Base-by-base conservation (phyloP, 495 filamentous ascomycete genomes). In the Hyaloscypha hepaticicola region DNA sequence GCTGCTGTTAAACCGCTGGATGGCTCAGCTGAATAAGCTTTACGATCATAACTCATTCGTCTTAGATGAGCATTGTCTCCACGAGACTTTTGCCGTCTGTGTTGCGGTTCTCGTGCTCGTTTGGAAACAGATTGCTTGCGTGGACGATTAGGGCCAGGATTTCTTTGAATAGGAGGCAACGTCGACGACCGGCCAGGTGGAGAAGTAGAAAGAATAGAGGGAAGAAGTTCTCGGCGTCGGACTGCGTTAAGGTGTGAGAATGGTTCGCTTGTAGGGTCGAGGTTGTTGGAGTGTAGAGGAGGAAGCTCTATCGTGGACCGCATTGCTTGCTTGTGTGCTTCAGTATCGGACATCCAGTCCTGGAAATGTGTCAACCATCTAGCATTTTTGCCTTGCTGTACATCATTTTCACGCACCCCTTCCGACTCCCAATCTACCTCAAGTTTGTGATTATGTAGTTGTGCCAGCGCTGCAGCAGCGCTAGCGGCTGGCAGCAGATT, bases 131-230 rank as follows among this genome's bases (percentile, higher is more conserved):
- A 96, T 25, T 88, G 88, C 72, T 96, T 97, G 70, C 93, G 86
- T 27, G 91, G 87, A 53, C 92, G 82, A 58, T 80, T 82, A 28
- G 85, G 78, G 2, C 58, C 60, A 5, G 61, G 38, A 63, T 90
- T 78, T 60, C 90, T 80, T 68, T 93, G 89, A 34, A 92, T 83
- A 0, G 91, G 92, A 51, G 93, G 92, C 14, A 96, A 81, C 1
- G 92, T 96, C 2, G 91, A 91, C 7, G 91, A 94, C 60, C 92
- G 90, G 68, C 89, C 90, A 27, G 93, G 90, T 0, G 93, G 92
- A 3, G 92, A 96, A 55, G 85, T 85, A 56, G 85, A 84, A 58
- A 96, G 79, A 51, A 94, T 89, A 14, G 90, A 95, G 0, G 92
- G 91, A 16, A 96, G 82, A 55, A 95, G 82, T 63, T 91, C 89